Evolutionary conservation across 805 yeast species (phyloP).

Genomic region (Monosporozyma solicola): DNA sequence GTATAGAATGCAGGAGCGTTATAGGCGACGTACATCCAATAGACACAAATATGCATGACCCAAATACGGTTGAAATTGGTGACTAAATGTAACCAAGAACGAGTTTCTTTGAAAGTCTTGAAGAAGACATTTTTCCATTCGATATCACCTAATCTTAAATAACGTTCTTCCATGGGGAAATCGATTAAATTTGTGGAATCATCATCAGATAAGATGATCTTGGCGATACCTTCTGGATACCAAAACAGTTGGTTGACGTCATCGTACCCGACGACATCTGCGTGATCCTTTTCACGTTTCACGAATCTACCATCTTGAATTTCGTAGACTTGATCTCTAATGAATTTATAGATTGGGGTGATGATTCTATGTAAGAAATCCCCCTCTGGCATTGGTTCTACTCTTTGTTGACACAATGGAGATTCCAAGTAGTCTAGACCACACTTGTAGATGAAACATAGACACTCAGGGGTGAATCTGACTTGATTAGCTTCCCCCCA

Average conservation of each 20-base stretch:
- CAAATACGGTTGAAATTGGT: conserved; percentile 97
- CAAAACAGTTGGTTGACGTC: conserved; percentile 98
- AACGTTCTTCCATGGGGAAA: conserved; percentile 83
- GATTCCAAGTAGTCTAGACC: conserved; percentile 84
- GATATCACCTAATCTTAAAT: conserved; percentile 80
- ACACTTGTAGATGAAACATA: conserved; percentile 92
- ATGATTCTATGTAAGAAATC: conserved; percentile 86
- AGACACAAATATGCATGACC: conserved; percentile 83
- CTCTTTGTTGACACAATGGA: conserved; percentile 83
- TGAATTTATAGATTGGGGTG: conserved; percentile 78
- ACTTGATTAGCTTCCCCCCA: conserved; percentile 95
- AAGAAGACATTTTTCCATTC: conserved; percentile 87
- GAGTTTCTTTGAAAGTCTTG: conserved; percentile 90
- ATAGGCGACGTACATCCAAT: conserved; percentile 93
- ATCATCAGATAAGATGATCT: conserved; percentile 74
- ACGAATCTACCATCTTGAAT: conserved; percentile 72
- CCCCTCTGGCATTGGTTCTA: conserved; percentile 75
- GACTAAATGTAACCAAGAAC: conserved; percentile 95
- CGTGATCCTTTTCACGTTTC: conserved; percentile 80
- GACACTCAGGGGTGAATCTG: conserved; percentile 82
- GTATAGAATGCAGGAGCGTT: conserved; percentile 90
- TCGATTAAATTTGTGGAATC: conserved; percentile 89
- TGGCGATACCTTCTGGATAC: conserved; percentile 98
- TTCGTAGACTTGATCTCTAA: conserved; percentile 76
- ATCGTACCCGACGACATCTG: conserved; percentile 81